Base-by-base conservation (phyloP, 225 moss, liverwort and hornwort species). In the Pleurozium schreberi region DNA sequence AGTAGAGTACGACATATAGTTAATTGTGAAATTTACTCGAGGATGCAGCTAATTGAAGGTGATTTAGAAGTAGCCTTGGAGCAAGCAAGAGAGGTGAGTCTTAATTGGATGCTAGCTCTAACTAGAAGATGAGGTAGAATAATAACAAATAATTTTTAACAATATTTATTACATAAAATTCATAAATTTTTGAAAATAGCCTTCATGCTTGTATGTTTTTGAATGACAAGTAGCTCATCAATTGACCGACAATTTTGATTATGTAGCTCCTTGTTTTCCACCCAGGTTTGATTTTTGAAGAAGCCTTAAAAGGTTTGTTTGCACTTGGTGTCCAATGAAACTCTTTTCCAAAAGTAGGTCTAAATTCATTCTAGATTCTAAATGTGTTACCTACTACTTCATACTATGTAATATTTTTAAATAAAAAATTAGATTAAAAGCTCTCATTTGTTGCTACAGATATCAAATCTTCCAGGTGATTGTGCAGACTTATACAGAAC, bases 181-280 rank as follows among this genome's bases (percentile, higher is more conserved):
- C 17, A 55, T 60, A 6, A 15, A 31, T 19, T 63, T 60, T 70
- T 76, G 38, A 86, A 26, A 77, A 38, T 34, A n/a, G 82, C 38
- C 15, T 75, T 8, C 16, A 36, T 47, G 18, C 12, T 80, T 81
- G 19, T 7, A 40, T 87, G 58, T 18, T 89, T 84, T 70, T 73
- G 63, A 86, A 84, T 34, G 70, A 90, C 75, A 97, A 92, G 91
- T 96, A 49, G 93, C 96, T 66, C 84, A 90, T 62, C 96, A 97
- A 85, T 93, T 91, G 59, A 64, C 28, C 1, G 93, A 94, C 88
- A 93, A 94, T 80, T 97, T 93, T 87, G 91, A 95, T 86, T 92
- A 96, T 86, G 97, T 97, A 58, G 95, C 93, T 57, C 97, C 95
- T 81, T 97, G 96, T 88, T 97, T 97, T 87, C 97, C 97, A 66